Evolutionary conservation across 1,139 yeast species (phyloP).

Genomic region (Lodderomyces beijingensis): DNA sequence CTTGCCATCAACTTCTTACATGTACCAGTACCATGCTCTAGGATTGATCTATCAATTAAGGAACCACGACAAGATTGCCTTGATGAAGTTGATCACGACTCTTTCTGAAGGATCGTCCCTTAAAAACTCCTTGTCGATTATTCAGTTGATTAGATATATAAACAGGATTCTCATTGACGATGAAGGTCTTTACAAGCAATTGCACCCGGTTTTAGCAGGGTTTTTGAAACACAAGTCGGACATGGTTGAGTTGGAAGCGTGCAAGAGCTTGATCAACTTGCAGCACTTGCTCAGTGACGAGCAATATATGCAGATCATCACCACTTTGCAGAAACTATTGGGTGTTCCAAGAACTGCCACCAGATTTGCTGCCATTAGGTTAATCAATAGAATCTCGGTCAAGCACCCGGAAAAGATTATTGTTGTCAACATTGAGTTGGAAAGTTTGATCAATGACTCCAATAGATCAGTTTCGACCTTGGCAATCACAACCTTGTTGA

Average conservation of each 20-base stretch:
- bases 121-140: slow-evolving; percentile 72
- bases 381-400: slow-evolving; percentile 80
- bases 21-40: slow-evolving; percentile 93
- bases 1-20: slow-evolving; percentile 65
- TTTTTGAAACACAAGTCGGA: slow-evolving; percentile 83
- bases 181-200: slow-evolving; percentile 48
- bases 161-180: slow-evolving; percentile 64
- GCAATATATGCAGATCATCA: slow-evolving; percentile 61
- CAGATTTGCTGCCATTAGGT: slow-evolving; percentile 89
- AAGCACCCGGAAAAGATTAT: slow-evolving; percentile 74
- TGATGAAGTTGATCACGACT: slow-evolving; percentile 84
- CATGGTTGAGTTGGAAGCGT: slow-evolving; percentile 91
- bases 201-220: slow-evolving; percentile 60
- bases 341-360: slow-evolving; percentile 89
- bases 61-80: slow-evolving; percentile 90
- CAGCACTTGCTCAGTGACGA: slow-evolving; percentile 56
- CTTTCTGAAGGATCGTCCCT: slow-evolving; percentile 60
- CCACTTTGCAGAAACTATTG: slow-evolving; percentile 70
- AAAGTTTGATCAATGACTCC: slow-evolving; percentile 78
- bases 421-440: slow-evolving; percentile 73
- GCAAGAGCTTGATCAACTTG: slow-evolving; percentile 69
- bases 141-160: slow-evolving; percentile 81
- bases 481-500: slow-evolving; percentile 92
- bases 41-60: slow-evolving; percentile 86
- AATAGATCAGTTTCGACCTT: slow-evolving; percentile 96